Base-by-base conservation (phyloP, 2,329 filamentous ascomycete species). In the Monilinia fructigena region DNA sequence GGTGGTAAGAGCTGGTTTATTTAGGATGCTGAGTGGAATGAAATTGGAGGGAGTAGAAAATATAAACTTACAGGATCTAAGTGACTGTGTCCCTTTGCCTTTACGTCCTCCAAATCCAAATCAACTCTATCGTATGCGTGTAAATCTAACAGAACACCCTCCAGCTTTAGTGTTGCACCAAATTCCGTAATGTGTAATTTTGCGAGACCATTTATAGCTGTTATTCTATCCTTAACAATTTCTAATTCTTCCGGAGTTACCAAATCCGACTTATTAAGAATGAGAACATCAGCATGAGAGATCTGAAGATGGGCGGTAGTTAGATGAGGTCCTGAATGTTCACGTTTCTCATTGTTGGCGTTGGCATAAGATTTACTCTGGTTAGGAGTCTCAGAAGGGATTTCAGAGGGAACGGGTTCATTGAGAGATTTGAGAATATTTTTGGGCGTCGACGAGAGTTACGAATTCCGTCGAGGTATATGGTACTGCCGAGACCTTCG, bases 401-500 rank as follows among this genome's bases (percentile, higher is more conserved):
- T 72, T 23, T 85, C 79, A 66, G 85, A 82, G 20, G 82, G 83
- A 0, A 82, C 77, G 4, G 86, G 84, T 66, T 96, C 91, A 70
- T 97, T 91, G 2, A 99, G 83, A 73, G 87, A 91, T 70, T 84
- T 87, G 4, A 96, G 77, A 28, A 99, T 90, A 74, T 98, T 97
- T 79, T 95, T 96, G 42, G 42, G 93, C 94, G 77, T 99, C 95
- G 26, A 99, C 92, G 1, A 99, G 82, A 0, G 95, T 98, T 56
- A 98, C 93, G 66, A 99, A 99, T 97, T 2, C 95, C 95, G 75
- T 99, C 95, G 0, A 99, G 86, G 77, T 96, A 99, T 73, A 99
- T 97, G 48, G 90, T 93, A 77, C 93, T 97, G 10, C 93, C 94
- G 3, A 99, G 84, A 0, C 93, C 95, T 71, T 98, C 94, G 73